A percentile compares a stretch with the other conserved stretches of the same genome.
Conservation (phyloP, 768 basidiomycete species). For the Thelephora ganbajun region DNA sequence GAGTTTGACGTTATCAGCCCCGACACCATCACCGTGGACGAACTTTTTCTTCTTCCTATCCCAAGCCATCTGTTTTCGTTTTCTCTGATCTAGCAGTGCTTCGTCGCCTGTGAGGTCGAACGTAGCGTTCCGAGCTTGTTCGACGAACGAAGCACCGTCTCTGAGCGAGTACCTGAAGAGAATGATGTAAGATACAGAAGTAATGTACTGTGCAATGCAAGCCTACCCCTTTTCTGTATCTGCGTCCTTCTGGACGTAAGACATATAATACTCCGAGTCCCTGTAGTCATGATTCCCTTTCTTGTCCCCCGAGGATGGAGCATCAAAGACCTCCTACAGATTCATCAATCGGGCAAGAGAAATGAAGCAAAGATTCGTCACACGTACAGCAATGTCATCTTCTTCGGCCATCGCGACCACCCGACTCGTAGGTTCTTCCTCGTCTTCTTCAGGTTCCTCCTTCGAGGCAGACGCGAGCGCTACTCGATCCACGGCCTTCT, state of each 20-base stretch:
- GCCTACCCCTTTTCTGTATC: slow-evolving; percentile 80
- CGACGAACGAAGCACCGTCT: slow-evolving; percentile 79
- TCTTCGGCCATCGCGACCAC: slow-evolving; percentile 66
- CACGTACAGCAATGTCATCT: slow-evolving; percentile 54
- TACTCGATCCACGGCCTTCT: slow-evolving; percentile 43
- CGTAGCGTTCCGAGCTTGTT: slow-evolving; percentile 65
- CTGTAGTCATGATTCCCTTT: slow-evolving; percentile 35
- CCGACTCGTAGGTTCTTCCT: slow-evolving; percentile 14
- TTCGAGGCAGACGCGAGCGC: slow-evolving; percentile 20
- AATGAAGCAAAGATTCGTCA: background rate
- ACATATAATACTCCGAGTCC: slow-evolving; percentile 85
- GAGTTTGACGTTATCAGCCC: slow-evolving; percentile 88
- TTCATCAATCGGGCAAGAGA: slow-evolving; percentile 1
- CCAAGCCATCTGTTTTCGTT: slow-evolving; percentile 65
- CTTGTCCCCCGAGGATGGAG: slow-evolving; percentile 24
- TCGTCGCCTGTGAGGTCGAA: slow-evolving; percentile 83
- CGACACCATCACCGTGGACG: slow-evolving; percentile 69
- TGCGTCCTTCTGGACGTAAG: slow-evolving; percentile 80
- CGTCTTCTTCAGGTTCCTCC: slow-evolving; percentile 21
- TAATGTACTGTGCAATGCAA: background rate
- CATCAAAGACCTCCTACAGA: slow-evolving; percentile 52
- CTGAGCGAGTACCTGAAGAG: slow-evolving; percentile 65
- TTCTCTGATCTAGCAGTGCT: slow-evolving; percentile 40
- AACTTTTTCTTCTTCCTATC: slow-evolving; percentile 96
- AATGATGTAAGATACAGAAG: slow-evolving; percentile 1